Conservation (phyloP, 805 yeast genomes). For the Lipomyces mesembrius region DNA sequence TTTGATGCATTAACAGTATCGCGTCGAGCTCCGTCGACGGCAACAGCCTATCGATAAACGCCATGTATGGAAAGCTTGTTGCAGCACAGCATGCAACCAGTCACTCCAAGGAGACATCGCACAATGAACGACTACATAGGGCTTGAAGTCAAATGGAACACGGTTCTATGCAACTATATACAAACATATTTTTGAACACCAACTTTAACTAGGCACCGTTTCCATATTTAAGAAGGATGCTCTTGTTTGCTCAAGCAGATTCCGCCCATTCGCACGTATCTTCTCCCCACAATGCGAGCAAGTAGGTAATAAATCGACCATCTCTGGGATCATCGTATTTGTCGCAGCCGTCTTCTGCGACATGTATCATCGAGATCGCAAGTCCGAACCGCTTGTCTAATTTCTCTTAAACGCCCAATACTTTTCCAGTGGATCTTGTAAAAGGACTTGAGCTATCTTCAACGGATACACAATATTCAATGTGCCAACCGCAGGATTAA, state of each 20-base stretch:
- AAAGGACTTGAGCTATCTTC: background rate
- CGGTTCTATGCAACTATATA: background rate
- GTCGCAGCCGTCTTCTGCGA: background rate
- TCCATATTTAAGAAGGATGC: background rate
- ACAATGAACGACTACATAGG: background rate
- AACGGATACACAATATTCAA: conserved; percentile 6
- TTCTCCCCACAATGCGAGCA: conserved; percentile 13
- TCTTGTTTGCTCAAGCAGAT: background rate
- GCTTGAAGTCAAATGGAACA: background rate
- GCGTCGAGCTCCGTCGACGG: background rate
- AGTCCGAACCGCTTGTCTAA: conserved; percentile 8
- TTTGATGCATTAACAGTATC: background rate
- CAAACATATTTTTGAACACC: too few species aligned
- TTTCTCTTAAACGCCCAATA: conserved; percentile 3
- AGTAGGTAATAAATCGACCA: background rate
- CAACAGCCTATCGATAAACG: background rate
- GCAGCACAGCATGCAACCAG: background rate
- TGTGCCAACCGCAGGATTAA: background rate
- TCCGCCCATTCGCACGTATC: background rate
- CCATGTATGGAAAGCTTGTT: background rate
- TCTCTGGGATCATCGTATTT: background rate
- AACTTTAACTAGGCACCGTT: too few species aligned
- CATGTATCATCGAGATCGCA: background rate
- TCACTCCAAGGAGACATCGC: background rate
- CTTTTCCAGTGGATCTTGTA: conserved; percentile 6